Evolutionary conservation across 2,329 filamentous ascomycete species (phyloP).

Genomic region (Aspergillus sp.): DNA sequence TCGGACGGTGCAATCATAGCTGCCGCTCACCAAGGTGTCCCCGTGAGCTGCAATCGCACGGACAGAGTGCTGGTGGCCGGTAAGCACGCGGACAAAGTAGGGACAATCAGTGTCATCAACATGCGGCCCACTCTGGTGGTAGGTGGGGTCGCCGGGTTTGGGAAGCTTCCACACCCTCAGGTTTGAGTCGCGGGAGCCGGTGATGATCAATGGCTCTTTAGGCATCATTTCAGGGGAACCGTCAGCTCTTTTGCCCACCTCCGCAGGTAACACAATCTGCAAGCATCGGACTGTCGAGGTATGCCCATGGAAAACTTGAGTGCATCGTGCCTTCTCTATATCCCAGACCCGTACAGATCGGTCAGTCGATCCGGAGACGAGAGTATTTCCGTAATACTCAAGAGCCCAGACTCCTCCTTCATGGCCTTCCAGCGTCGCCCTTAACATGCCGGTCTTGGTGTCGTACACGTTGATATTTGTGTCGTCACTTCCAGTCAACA

Average conservation of each 20-base stretch:
- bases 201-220: slow-evolving; percentile 92
- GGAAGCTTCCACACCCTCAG: slow-evolving; percentile 93
- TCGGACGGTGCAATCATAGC: slow-evolving; percentile 90
- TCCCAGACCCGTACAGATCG: slow-evolving; percentile 99
- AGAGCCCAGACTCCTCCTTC: slow-evolving; percentile 97
- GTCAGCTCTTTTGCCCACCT: slow-evolving; percentile 68
- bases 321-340: slow-evolving; percentile 87
- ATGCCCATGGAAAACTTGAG: slow-evolving; percentile 94
- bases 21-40: slow-evolving; percentile 94
- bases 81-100: slow-evolving; percentile 85
- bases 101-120: slow-evolving; percentile 76
- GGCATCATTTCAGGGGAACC: slow-evolving; percentile 84
- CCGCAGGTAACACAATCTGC: slow-evolving; percentile 85
- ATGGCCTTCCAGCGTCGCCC: slow-evolving; percentile 82
- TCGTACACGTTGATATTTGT: slow-evolving; percentile 98
- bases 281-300: slow-evolving; percentile 95
- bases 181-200: slow-evolving; percentile 90
- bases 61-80: slow-evolving; percentile 88
- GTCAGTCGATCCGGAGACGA: slow-evolving; percentile 95
- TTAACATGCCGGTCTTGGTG: slow-evolving; percentile 84
- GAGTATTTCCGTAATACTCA: slow-evolving; percentile 90
- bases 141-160: slow-evolving; percentile 69
- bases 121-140: slow-evolving; percentile 75
- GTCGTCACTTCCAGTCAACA: slow-evolving; percentile 95
- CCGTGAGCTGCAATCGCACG: slow-evolving; percentile 92